Percentiles rank a stretch among this genome's conserved stretches.
phyloP scores from a whole-genome alignment of 805 yeast genomes.

The Pichia pseudocactophila region DNA sequence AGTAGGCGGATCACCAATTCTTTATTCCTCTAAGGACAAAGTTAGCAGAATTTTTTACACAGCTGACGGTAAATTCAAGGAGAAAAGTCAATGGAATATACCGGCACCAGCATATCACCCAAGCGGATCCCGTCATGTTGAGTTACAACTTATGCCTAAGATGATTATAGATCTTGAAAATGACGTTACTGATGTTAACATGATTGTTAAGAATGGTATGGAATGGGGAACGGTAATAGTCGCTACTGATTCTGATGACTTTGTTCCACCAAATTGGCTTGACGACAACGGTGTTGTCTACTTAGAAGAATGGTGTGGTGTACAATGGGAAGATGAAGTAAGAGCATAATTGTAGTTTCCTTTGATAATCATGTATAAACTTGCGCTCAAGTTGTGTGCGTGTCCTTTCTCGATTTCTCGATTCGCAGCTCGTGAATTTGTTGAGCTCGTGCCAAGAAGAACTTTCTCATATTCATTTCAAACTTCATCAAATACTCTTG shows the following conservation, averaged over 20 bases:
- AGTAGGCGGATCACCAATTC: slow-evolving; percentile 65
- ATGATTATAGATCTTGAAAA: slow-evolving; percentile 73
- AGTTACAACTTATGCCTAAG: slow-evolving; percentile 91
- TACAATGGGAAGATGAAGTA: slow-evolving; percentile 20
- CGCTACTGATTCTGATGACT: slow-evolving; percentile 38
- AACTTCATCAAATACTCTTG: too few relatives aligned
- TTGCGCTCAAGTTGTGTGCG: too few relatives aligned
- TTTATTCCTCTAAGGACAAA: slow-evolving; percentile 58
- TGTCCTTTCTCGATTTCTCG: too few relatives aligned
- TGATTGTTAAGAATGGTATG: slow-evolving; percentile 63
- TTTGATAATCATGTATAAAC: too few relatives aligned
- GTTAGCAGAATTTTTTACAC: slow-evolving; percentile 36
- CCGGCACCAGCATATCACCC: slow-evolving; percentile 60
- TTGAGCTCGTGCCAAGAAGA: too few relatives aligned
- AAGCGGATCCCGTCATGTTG: slow-evolving; percentile 54
- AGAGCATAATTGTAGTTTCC: neutral
- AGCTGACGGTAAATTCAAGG: slow-evolving; percentile 17
- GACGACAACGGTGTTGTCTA: slow-evolving; percentile 17
- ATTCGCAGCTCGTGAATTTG: too few relatives aligned
- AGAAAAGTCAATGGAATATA: slow-evolving; percentile 24
- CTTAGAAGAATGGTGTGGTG: slow-evolving; percentile 23
- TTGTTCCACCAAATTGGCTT: slow-evolving; percentile 10
- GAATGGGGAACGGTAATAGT: slow-evolving; percentile 95
- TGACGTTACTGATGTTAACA: slow-evolving; percentile 28
- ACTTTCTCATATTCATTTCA: too few relatives aligned